phyloP scores from a whole-genome alignment of 2,329 filamentous ascomycete species.

The Boeremia lycopersici region DNA sequence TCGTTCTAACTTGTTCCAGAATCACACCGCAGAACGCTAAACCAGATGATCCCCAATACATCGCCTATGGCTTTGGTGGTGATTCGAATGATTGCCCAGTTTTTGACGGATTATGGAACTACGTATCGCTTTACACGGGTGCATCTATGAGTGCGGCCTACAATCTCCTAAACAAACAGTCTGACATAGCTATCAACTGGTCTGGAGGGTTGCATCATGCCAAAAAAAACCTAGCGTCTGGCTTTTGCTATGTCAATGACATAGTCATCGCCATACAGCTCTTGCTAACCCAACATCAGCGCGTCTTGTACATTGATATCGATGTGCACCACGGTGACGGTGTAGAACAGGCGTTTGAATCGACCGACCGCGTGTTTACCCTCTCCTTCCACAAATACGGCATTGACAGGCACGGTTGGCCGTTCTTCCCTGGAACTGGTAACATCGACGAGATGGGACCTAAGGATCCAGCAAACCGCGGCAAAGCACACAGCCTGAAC shows the following conservation, averaged over 20 bases:
- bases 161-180: conserved; percentile 83
- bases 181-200: conserved; percentile 97
- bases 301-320: conserved; percentile 93
- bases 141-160: conserved; percentile 89
- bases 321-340: conserved; percentile 92
- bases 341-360: conserved; percentile 89
- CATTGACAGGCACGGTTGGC: conserved; percentile 57
- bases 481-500: conserved; percentile 88
- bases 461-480: conserved; percentile 79
- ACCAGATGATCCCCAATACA: conserved; percentile 50
- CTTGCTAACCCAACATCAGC: conserved; percentile 78
- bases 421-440: conserved; percentile 93
- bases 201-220: conserved; percentile 95
- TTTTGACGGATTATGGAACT: conserved; percentile 94
- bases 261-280: conserved; percentile 94
- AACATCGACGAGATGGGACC: conserved; percentile 84
- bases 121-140: conserved; percentile 91
- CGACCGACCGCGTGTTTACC: conserved; percentile 87
- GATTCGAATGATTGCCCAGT: conserved; percentile 81
- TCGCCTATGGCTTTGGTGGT: conserved; percentile 81
- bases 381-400: conserved; percentile 98
- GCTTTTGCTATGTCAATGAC: conserved; percentile 99
- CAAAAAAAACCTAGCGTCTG: conserved; percentile 89
- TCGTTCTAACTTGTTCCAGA: conserved; percentile 18
- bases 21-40: conserved; percentile 57